Conservation (phyloP, 306 rosid genomes). For the Prunus fruticosa region DNA sequence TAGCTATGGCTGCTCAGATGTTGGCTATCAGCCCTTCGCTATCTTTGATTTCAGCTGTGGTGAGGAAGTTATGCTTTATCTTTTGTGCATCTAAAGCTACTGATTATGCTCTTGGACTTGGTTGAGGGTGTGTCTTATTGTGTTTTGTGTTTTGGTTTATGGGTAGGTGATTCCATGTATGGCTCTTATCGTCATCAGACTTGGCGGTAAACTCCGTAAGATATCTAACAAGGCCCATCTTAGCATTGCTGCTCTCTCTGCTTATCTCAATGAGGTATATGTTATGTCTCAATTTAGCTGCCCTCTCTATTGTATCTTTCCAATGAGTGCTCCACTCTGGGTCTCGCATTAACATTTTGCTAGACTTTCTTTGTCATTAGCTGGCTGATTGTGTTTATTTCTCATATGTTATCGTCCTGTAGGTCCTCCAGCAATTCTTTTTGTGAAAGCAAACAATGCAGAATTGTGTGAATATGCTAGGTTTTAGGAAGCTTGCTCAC, state of each 20-base stretch:
- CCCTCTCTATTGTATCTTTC: background rate
- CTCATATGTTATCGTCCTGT: slow-evolving; percentile 1
- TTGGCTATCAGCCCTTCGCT: slow-evolving; percentile 67
- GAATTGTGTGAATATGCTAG: slow-evolving; percentile 65
- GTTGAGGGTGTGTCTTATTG: slow-evolving; percentile 15
- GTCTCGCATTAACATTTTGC: background rate
- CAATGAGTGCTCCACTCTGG: background rate
- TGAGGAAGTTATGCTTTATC: slow-evolving; percentile 38
- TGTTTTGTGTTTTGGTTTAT: slow-evolving; percentile 11
- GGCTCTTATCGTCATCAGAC: slow-evolving; percentile 55
- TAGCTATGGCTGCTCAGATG: slow-evolving; percentile 79
- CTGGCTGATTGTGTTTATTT: background rate
- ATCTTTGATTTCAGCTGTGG: slow-evolving; percentile 67
- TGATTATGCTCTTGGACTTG: slow-evolving; percentile 5
- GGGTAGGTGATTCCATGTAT: slow-evolving; percentile 72
- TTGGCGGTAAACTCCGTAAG: slow-evolving; percentile 64
- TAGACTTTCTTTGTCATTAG: background rate
- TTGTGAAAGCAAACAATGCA: slow-evolving; percentile 81
- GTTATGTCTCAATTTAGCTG: background rate
- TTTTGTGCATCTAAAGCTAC: background rate
- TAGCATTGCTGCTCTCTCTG: slow-evolving; percentile 75
- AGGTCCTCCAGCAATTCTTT: slow-evolving; percentile 81
- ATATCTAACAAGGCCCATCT: slow-evolving; percentile 65
- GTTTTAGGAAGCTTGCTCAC: slow-evolving; percentile 66
- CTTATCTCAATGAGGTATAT: slow-evolving; percentile 80